phyloP scores from a whole-genome alignment of 2,329 filamentous ascomycete species.

The Curvularia lunata region DNA sequence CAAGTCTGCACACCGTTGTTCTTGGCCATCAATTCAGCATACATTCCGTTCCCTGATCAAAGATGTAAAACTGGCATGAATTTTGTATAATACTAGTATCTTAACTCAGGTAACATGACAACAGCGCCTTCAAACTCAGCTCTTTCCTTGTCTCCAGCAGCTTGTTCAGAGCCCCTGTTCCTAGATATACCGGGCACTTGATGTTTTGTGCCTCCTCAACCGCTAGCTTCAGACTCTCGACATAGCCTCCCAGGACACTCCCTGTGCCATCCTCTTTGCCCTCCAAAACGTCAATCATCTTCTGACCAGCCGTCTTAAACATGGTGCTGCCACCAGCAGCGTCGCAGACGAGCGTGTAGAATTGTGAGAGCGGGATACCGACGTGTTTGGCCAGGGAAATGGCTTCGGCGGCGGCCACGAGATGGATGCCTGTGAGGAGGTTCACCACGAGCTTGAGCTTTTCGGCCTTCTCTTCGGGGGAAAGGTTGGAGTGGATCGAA shows the following conservation, averaged over 20 bases:
- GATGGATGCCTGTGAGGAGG: conserved; percentile 46
- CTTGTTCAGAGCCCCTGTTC: conserved; percentile 41
- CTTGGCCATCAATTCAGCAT: too few relatives aligned
- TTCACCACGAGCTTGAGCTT: conserved; percentile 47
- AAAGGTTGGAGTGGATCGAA: conserved; percentile 33
- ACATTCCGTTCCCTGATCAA: too few relatives aligned
- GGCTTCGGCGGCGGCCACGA: conserved; percentile 47
- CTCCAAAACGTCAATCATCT: conserved; percentile 43
- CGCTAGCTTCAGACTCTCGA: conserved; percentile 37
- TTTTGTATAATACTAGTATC: too few relatives aligned
- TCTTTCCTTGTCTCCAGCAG: conserved; percentile 38
- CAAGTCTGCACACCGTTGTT: too few relatives aligned
- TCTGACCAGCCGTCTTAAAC: conserved; percentile 41
- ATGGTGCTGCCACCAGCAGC: conserved; percentile 48
- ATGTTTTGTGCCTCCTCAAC: conserved; percentile 43
- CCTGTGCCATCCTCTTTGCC: conserved; percentile 31
- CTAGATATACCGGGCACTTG: conserved; percentile 46
- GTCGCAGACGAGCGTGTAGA: conserved; percentile 47
- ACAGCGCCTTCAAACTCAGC: conserved; percentile 27
- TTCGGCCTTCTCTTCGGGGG: conserved; percentile 35
- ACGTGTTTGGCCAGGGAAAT: conserved; percentile 48
- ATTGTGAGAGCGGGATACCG: conserved; percentile 45
- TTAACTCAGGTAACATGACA: conserved; percentile 31
- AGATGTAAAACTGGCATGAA: too few relatives aligned
- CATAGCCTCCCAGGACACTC: conserved; percentile 26